Evolutionary conservation across 495 filamentous ascomycete genomes (phyloP).

Genomic region (Staphylotrichum longicolle): DNA sequence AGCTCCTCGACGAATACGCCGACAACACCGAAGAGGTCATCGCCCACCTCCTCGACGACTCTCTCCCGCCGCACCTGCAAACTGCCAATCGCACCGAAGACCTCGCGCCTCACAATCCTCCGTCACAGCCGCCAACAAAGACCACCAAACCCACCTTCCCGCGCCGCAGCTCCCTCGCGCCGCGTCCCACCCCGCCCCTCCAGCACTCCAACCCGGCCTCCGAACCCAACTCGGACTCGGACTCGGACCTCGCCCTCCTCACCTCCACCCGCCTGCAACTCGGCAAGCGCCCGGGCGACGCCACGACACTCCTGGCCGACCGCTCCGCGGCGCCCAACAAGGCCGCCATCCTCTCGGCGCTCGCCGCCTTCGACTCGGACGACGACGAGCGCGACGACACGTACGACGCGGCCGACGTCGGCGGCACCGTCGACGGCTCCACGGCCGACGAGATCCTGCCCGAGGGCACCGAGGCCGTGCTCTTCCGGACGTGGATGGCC

Average conservation of each 20-base stretch:
- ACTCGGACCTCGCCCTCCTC: constrained; percentile 66
- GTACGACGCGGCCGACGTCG: constrained; percentile 88
- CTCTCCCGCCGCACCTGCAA: constrained; percentile 63
- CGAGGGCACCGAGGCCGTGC: constrained; percentile 49
- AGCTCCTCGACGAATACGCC: constrained; percentile 73
- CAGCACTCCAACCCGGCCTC: constrained; percentile 32
- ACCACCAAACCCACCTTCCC: background rate
- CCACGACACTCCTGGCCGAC: constrained; percentile 56
- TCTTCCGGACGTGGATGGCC: constrained; percentile 67
- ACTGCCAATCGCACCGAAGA: constrained; percentile 53
- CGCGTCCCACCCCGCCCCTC: constrained; percentile 42
- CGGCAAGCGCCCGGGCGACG: constrained; percentile 65
- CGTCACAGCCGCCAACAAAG: background rate
- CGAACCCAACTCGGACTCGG: constrained; percentile 58
- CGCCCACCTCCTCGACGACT: constrained; percentile 79
- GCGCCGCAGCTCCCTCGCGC: constrained; percentile 30
- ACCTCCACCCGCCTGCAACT: constrained; percentile 66
- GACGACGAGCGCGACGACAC: constrained; percentile 98
- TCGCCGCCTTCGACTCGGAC: constrained; percentile 87
- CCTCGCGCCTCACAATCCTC: constrained; percentile 38
- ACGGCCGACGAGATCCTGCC: constrained; percentile 40
- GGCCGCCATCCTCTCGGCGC: constrained; percentile 84
- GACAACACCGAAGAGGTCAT: constrained; percentile 78
- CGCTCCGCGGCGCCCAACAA: constrained; percentile 63
- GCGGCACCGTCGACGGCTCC: constrained; percentile 71